phyloP scores from a whole-genome alignment of 768 basidiomycete genomes.

The Neoboletus subvelutipes region DNA sequence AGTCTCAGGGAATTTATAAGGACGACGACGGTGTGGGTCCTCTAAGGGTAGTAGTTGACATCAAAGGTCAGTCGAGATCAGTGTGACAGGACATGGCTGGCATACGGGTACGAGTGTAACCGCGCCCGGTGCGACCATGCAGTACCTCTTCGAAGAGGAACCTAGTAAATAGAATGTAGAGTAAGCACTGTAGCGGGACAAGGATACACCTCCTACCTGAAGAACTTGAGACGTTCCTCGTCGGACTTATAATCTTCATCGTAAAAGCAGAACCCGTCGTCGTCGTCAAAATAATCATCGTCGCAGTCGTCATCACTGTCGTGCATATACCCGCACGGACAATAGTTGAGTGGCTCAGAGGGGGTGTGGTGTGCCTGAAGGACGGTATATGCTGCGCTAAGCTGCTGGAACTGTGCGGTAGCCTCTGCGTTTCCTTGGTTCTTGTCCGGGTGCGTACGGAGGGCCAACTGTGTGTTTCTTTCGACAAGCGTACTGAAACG shows the following conservation, averaged over 20 bases:
- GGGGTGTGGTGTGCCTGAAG: conserved; percentile 52
- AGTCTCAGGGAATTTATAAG: conserved; percentile 39
- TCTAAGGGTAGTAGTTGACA: conserved; percentile 10
- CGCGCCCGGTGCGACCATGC: conserved; percentile 35
- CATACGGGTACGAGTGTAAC: conserved; percentile 31
- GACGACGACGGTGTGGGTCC: conserved; percentile 20
- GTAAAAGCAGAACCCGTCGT: conserved; percentile 31
- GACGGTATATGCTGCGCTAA: conserved; percentile 67
- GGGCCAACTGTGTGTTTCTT: conserved; percentile 45
- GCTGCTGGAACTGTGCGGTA: conserved; percentile 65
- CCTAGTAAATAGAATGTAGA: conserved; percentile 31
- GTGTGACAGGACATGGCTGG: conserved; percentile 8
- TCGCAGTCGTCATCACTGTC: conserved; percentile 43
- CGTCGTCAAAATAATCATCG: conserved; percentile 27
- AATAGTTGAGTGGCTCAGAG: conserved; percentile 23
- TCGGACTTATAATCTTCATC: conserved; percentile 35
- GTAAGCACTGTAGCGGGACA: conserved; percentile 4
- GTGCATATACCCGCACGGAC: conserved; percentile 21
- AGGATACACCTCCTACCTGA: conserved; percentile 38
- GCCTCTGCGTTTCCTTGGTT: conserved; percentile 64
- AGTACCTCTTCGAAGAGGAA: conserved; percentile 49
- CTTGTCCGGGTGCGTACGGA: conserved; percentile 76
- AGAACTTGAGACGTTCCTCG: conserved; percentile 39
- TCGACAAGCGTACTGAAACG: conserved; percentile 1
- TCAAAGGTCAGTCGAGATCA: conserved; percentile 9